A percentile compares a stretch with the other conserved stretches of the same genome.
Evolutionary conservation across 2,329 filamentous ascomycete genomes (phyloP).

Genomic region (Delphinella strobiligena): DNA sequence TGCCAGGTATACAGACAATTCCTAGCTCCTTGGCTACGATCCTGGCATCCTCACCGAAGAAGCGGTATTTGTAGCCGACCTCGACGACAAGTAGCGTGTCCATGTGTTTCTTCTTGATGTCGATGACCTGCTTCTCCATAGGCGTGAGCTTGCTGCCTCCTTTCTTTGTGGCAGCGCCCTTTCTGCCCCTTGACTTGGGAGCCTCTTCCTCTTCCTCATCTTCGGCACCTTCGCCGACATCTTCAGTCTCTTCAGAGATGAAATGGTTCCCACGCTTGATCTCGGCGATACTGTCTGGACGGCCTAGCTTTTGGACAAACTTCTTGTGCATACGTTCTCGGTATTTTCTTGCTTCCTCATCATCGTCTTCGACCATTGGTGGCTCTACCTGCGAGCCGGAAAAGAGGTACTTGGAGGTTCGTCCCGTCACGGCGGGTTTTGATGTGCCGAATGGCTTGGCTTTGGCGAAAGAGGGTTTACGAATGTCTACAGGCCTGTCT

Average conservation of each 20-base stretch:
- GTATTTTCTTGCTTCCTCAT: slow-evolving; percentile 41
- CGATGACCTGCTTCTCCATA: slow-evolving; percentile 84
- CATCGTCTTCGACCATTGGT: slow-evolving; percentile 27
- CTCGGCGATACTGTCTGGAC: slow-evolving; percentile 65
- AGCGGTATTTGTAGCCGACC: slow-evolving; percentile 95
- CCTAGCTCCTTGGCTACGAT: slow-evolving; percentile 80
- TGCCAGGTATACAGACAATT: slow-evolving; percentile 94
- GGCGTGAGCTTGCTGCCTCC: slow-evolving; percentile 77
- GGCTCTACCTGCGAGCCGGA: slow-evolving; percentile 37
- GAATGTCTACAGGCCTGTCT: background rate
- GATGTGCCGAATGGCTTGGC: slow-evolving; percentile 11
- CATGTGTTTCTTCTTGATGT: slow-evolving; percentile 83
- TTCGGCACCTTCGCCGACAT: slow-evolving; percentile 45
- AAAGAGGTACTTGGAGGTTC: slow-evolving; percentile 49
- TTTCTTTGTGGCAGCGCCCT: slow-evolving; percentile 50
- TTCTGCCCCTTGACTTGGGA: slow-evolving; percentile 33
- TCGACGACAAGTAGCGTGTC: slow-evolving; percentile 87
- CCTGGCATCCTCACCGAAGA: slow-evolving; percentile 91
- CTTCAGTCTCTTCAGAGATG: slow-evolving; percentile 41
- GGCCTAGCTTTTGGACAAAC: slow-evolving; percentile 84
- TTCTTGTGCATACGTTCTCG: slow-evolving; percentile 66
- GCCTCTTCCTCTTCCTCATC: slow-evolving; percentile 42
- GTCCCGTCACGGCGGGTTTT: slow-evolving; percentile 21
- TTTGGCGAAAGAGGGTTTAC: background rate
- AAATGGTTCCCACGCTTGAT: slow-evolving; percentile 49